phyloP scores from a whole-genome alignment of 768 basidiomycete species.

The Cystobasidium tubakii region DNA sequence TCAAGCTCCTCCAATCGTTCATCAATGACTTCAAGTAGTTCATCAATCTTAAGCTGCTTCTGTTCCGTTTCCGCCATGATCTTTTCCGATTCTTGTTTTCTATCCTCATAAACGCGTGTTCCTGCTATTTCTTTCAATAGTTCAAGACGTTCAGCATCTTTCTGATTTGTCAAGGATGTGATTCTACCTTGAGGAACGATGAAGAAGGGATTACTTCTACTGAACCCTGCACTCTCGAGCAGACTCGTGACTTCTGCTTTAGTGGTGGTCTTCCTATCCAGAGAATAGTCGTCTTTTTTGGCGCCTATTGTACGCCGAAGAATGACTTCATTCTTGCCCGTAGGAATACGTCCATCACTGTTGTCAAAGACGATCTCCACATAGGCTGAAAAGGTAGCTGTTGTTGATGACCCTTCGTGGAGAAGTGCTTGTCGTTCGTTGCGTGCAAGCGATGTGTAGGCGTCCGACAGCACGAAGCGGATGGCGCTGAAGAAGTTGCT shows the following conservation, averaged over 20 bases:
- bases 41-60: conserved; percentile 83
- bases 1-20: conserved; percentile 83
- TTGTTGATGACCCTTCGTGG: conserved; percentile 82
- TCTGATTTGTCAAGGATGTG: conserved; percentile 90
- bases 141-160: conserved; percentile 85
- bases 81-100: conserved; percentile 80
- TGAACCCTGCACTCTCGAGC: conserved; percentile 93
- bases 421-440: conserved; percentile 89
- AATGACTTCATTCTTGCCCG: conserved; percentile 69
- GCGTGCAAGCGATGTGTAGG: conserved; percentile 87
- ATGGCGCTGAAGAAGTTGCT: conserved; percentile 98
- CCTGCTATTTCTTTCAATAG: conserved; percentile 98
- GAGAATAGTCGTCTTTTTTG: conserved; percentile 97
- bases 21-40: conserved; percentile 83
- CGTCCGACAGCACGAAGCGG: conserved; percentile 94
- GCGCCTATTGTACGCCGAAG: conserved; percentile 89
- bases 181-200: conserved; percentile 99
- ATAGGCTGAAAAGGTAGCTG: conserved; percentile 84
- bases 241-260: conserved; percentile 98
- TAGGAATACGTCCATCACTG: conserved; percentile 86
- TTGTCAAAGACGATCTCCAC: conserved; percentile 98
- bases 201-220: conserved; percentile 96
- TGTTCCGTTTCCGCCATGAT: conserved; percentile 96
- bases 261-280: conserved; percentile 89
- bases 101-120: conserved; percentile 94